Evolutionary conservation across 169 alveolate species (phyloP).

Genomic region (Babesia microti): DNA sequence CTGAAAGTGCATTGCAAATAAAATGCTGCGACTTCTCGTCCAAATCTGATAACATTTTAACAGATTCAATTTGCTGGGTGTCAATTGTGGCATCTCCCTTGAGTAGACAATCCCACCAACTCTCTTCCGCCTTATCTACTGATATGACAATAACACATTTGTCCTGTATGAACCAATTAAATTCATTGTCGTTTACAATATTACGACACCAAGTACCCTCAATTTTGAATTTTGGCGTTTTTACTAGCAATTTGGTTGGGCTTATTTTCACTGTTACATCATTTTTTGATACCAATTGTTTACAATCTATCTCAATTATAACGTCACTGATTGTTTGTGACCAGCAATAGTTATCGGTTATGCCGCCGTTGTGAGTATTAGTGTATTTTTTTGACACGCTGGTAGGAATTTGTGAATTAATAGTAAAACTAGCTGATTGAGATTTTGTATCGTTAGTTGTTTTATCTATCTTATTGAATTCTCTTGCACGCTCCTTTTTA

Average conservation of each 20-base stretch:
- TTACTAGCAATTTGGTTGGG: too few relatives aligned
- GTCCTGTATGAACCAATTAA: constrained; percentile 61
- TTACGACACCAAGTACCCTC: constrained; percentile 13
- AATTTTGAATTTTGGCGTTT: constrained; percentile 6
- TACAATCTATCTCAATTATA: constrained; percentile 40
- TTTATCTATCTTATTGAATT: too few relatives aligned
- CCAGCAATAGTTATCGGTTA: constrained; percentile 54
- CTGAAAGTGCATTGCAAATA: too few relatives aligned
- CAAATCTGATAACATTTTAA: constrained; percentile 54
- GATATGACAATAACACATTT: constrained; percentile 39
- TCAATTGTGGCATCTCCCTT: constrained; percentile 63
- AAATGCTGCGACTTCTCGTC: too few relatives aligned
- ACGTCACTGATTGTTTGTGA: constrained; percentile 53
- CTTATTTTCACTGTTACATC: constrained; percentile 13
- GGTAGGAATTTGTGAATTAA: too few relatives aligned
- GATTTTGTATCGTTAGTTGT: too few relatives aligned
- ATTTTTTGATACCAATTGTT: constrained; percentile 3
- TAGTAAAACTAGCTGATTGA: too few relatives aligned
- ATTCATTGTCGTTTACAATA: constrained; percentile 40
- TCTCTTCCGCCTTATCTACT: constrained; percentile 54
- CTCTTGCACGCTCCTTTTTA: too few relatives aligned
- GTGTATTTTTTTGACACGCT: constrained; percentile 18
- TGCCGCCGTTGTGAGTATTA: constrained; percentile 45
- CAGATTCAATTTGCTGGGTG: constrained; percentile 58
- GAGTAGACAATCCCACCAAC: constrained; percentile 64